These are phyloP conservation scores for Suillus decipiens DNA, from an alignment of 768 basidiomycete genomes.

Conservation along the genomic window DNA sequence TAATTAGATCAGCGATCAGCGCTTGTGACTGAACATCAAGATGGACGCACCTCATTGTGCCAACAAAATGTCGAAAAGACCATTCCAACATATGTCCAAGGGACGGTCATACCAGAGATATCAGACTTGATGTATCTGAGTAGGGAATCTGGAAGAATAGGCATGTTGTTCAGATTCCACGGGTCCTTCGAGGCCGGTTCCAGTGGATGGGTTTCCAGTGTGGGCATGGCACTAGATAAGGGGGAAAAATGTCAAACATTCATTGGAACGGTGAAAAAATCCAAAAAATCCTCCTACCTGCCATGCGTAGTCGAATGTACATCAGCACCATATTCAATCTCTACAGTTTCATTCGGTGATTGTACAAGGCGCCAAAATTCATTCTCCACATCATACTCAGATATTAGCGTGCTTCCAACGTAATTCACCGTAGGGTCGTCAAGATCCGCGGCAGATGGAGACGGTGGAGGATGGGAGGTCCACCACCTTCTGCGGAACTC, in stretches of 20 bases:
- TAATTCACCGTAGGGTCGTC: constrained; percentile 55
- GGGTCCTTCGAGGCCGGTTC: constrained; percentile 86
- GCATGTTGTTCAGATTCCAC: constrained; percentile 98
- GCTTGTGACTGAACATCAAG: constrained; percentile 19
- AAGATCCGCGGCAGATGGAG: constrained; percentile 32
- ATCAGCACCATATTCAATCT: constrained; percentile 99
- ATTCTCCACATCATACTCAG: constrained; percentile 88
- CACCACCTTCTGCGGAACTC: constrained; percentile 94
- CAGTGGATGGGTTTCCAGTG: constrained; percentile 89
- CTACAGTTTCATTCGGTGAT: constrained; percentile 86
- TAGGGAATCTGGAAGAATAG: constrained; percentile 89
- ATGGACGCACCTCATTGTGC: constrained; percentile 86
- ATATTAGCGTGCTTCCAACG: constrained; percentile 64
- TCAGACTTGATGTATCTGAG: constrained; percentile 98
- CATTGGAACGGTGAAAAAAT: constrained; percentile 29
- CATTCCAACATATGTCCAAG: constrained; percentile 99
- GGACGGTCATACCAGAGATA: constrained; percentile 99
- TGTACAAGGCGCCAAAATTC: constrained; percentile 98
- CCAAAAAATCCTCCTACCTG: constrained; percentile 56
- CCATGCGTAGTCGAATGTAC: constrained; percentile 97
- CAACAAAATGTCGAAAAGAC: constrained; percentile 99
- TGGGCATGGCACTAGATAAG: constrained; percentile 82
- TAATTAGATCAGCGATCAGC: constrained; percentile 23
- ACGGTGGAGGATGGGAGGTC: constrained; percentile 64
- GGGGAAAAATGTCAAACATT: constrained; percentile 9